Conservation (phyloP, 2,329 filamentous ascomycete genomes). For the Aspergillus hortae region DNA sequence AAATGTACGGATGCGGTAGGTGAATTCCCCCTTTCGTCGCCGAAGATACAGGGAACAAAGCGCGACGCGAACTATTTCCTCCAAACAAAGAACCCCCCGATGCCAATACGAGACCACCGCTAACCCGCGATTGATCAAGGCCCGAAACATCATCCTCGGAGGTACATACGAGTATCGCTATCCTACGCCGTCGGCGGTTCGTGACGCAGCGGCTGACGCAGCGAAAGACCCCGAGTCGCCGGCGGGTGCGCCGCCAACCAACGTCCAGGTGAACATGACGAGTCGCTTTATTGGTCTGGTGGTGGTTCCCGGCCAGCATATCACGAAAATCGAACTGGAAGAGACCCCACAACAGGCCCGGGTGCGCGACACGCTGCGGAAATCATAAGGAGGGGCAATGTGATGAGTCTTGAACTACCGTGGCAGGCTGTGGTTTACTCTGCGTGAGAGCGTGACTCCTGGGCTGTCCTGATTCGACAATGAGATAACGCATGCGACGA, state of each 20-base stretch:
- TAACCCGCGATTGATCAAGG: slow-evolving; percentile 49
- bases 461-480: no score
- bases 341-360: slow-evolving; percentile 43
- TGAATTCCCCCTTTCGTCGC: slow-evolving; percentile 16
- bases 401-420: not conserved
- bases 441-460: no score
- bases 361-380: slow-evolving; percentile 17
- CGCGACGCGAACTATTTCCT: no score
- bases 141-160: slow-evolving; percentile 81
- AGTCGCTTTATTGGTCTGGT: slow-evolving; percentile 85
- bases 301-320: slow-evolving; percentile 81
- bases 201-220: slow-evolving; percentile 37
- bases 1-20: slow-evolving; percentile 90
- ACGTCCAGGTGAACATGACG: slow-evolving; percentile 67
- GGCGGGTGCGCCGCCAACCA: slow-evolving; percentile 13
- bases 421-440: no score
- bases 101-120: not conserved
- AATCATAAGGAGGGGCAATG: slow-evolving; percentile 7
- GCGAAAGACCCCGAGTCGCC: slow-evolving; percentile 15
- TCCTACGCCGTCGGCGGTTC: slow-evolving; percentile 55
- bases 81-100: slow-evolving; percentile 7
- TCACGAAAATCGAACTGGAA: slow-evolving; percentile 85
- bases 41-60: not conserved
- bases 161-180: slow-evolving; percentile 86
- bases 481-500: no score